These are phyloP conservation scores for Myotisia sp. DNA, from an alignment of 2,329 filamentous ascomycete genomes.

Conservation along the genomic window DNA sequence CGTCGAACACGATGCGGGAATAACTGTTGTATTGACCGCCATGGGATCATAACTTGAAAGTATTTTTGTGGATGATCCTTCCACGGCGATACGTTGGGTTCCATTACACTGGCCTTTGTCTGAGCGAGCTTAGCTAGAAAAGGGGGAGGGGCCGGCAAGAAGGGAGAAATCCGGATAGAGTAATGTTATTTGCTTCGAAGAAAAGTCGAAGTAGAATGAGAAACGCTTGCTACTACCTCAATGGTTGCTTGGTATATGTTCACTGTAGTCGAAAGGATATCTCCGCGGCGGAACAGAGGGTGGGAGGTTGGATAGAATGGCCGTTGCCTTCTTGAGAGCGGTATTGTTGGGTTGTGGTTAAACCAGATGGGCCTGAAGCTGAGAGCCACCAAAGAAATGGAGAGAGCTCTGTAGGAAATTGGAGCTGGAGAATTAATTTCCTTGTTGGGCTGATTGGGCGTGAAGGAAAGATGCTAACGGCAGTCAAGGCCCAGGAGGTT, in stretches of 20 bases:
- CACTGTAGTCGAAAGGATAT: not conserved
- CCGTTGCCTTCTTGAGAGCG: no score
- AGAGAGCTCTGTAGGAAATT: no score
- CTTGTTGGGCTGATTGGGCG: no score
- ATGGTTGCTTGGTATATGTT: not conserved
- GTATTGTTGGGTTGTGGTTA: no score
- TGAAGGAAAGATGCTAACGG: not conserved
- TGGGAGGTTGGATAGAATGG: no score
- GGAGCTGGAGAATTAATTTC: no score
- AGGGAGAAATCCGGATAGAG: not conserved
- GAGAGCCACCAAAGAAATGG: no score
- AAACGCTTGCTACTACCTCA: not conserved
- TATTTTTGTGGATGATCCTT: slow-evolving; percentile 34
- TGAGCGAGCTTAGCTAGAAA: no score
- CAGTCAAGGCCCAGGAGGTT: not conserved
- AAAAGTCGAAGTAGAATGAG: not conserved
- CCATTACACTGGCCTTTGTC: slow-evolving; percentile 17
- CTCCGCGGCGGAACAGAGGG: no score
- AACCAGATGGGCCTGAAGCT: no score
- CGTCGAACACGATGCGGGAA: slow-evolving; percentile 53
- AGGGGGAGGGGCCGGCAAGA: no score
- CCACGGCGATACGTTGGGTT: slow-evolving; percentile 29
- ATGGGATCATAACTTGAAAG: slow-evolving; percentile 34
- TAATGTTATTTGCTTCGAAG: not conserved
- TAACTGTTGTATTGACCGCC: slow-evolving; percentile 35